phyloP scores from a whole-genome alignment of 305 asterid species.

The Fraxinus dipetala region DNA sequence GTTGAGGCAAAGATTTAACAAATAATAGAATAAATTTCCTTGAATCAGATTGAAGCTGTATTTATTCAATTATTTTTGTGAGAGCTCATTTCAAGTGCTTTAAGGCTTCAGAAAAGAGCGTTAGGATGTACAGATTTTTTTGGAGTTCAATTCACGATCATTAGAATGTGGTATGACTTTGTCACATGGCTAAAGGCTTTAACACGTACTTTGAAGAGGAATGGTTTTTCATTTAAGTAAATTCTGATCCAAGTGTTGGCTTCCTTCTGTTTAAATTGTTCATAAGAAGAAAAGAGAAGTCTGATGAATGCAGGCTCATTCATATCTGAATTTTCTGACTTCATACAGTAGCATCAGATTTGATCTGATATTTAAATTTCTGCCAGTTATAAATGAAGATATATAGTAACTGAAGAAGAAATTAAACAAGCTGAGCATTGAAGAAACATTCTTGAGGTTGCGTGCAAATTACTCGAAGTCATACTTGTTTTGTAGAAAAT shows the following conservation, averaged over 20 bases:
- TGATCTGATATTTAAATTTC: background rate
- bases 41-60: background rate
- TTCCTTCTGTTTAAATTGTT: background rate
- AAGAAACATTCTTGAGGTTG: background rate
- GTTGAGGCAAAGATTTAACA: background rate
- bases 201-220: background rate
- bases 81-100: background rate
- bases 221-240: background rate
- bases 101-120: background rate
- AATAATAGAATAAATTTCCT: background rate
- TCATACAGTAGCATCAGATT: background rate
- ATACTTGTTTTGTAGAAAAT: background rate
- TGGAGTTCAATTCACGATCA: background rate
- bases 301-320: background rate
- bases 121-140: background rate
- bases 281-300: background rate
- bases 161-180: background rate
- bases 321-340: background rate
- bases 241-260: background rate
- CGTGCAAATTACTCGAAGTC: background rate
- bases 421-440: background rate
- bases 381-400: background rate
- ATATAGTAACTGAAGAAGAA: background rate
- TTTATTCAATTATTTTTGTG: background rate
- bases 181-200: background rate